These are phyloP conservation scores for Rhodomyrtus psidioides DNA, from an alignment of 441 rosid genomes.

Conservation along the genomic window DNA sequence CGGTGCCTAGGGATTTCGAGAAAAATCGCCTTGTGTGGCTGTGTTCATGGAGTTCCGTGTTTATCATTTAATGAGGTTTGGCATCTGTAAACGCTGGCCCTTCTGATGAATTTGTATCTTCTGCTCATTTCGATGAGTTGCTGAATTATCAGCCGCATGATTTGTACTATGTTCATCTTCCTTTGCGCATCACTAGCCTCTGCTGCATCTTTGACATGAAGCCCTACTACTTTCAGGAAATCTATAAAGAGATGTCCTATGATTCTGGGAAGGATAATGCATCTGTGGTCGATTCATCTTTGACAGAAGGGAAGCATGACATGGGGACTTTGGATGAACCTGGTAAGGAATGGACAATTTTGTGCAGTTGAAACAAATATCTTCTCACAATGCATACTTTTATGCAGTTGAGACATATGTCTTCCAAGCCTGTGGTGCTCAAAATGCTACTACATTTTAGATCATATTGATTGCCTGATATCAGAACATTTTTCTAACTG, in stretches of 20 bases:
- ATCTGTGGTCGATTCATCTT: slow-evolving; percentile 83
- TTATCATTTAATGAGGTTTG: neutral
- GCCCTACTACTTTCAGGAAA: slow-evolving; percentile 15
- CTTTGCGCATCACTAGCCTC: neutral
- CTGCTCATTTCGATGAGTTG: neutral
- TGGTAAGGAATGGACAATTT: slow-evolving; percentile 28
- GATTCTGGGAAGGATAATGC: slow-evolving; percentile 80
- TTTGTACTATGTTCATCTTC: neutral
- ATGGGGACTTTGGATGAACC: slow-evolving; percentile 59
- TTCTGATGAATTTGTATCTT: too few relatives aligned
- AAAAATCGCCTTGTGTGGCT: neutral
- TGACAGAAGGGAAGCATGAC: slow-evolving; percentile 76
- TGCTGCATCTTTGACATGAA: neutral
- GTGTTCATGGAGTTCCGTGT: neutral
- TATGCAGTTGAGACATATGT: neutral
- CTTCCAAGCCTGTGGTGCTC: neutral
- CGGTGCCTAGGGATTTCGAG: neutral
- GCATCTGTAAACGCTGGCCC: neutral
- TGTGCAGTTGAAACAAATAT: neutral
- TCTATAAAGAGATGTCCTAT: slow-evolving; percentile 56
- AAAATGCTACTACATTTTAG: neutral
- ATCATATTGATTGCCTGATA: neutral
- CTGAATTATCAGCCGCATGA: neutral
- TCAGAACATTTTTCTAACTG: neutral
- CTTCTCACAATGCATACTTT: neutral